phyloP scores from a whole-genome alignment of 495 filamentous ascomycete species.

The Choiromyces venosus region DNA sequence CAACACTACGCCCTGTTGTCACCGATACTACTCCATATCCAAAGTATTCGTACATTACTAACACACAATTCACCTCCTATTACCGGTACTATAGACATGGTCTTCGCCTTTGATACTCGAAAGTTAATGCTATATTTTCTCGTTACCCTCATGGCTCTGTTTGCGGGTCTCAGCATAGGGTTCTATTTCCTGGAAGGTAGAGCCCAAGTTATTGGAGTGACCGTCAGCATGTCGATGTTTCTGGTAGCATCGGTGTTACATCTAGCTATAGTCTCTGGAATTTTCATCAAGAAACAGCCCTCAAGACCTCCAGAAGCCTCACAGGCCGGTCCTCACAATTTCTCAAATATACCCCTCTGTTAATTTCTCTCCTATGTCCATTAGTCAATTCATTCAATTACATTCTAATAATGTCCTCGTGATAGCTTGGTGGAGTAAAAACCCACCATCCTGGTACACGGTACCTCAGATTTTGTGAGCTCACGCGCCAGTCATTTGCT shows the following conservation, averaged over 20 bases:
- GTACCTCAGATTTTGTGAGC: neutral
- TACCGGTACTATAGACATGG: neutral
- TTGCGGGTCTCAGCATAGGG: neutral
- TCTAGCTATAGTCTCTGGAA: neutral
- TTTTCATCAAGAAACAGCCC: neutral
- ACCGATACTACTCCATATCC: neutral
- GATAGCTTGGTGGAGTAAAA: neutral
- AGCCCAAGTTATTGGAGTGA: neutral
- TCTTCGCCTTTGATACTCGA: neutral
- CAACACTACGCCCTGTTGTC: neutral
- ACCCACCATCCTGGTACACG: neutral
- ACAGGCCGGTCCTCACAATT: neutral
- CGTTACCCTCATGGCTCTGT: neutral
- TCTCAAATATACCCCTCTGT: neutral
- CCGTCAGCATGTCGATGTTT: neutral
- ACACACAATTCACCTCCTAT: neutral
- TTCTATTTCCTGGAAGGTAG: neutral
- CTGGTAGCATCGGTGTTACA: neutral
- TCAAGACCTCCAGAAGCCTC: neutral
- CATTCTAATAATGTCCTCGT: neutral
- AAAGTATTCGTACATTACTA: neutral
- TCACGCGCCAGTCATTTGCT: neutral
- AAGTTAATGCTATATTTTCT: neutral
- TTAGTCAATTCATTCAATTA: neutral
- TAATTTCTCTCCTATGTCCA: neutral